Evolutionary conservation across 225 moss, liverwort and hornwort genomes (phyloP), one percentile per base, ranked within the genome.

Genomic region (Physcomitrium patens): DNA sequence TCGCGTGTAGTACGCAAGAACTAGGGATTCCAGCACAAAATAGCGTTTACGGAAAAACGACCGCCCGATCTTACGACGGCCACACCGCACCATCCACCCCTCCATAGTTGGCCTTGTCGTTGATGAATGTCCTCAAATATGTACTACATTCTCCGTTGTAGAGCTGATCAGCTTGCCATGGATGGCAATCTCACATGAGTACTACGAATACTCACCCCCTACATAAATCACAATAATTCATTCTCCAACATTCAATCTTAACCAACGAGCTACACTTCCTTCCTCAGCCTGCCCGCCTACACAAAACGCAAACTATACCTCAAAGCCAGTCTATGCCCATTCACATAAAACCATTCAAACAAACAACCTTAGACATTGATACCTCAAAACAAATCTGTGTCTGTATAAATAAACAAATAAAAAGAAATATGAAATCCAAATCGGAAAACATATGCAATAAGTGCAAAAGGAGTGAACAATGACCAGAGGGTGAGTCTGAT

Each of bases 11-110:
- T 95, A 95, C 44, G 91, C 90, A 28, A 92, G 89, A 72, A 81
- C 83, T 59, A 84, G 78, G 52, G 89, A 86, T 80, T 95, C 92
- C 60, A 95, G 69, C 51, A 90, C 80, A 67, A 95, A 92, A 65
- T 95, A 91, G 55, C 94, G 85, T 74, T 92, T 92, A 82, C 92
- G 94, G 45, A 92, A 95, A 54, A 86, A 89, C 3, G 89, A 87
- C 72, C 91, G 89, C 69, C 94, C 92, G 78, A 95, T 95, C 82
- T 87, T 90, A 45, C 92, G 89, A 44, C 94, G 92, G 42, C 94
- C 92, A 60, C 92, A 94, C 43, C 92, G 85, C 22, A 90, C 88
- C 94, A 94, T 94, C 90, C 89, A 89, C 49, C 94, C 94, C 81
- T 94, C 92, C 87, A 91, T 92, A 60, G 82, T 85, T 44, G 88